Base-by-base conservation (phyloP, 495 filamentous ascomycete species). In the Neurospora tetrasperma region DNA sequence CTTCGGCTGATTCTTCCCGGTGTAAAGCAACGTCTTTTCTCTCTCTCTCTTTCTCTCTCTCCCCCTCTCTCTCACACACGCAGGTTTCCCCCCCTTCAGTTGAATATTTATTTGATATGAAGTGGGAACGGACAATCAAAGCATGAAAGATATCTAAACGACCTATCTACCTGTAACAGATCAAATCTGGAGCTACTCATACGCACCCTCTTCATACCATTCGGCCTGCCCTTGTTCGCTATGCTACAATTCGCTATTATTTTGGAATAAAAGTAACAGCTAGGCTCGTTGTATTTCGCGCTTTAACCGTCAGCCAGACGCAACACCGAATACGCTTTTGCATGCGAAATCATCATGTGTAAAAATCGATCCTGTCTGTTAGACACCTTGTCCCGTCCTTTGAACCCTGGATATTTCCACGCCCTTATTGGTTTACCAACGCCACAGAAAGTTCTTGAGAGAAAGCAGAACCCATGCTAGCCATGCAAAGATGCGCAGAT, bases 401-500 rank as follows among this genome's bases (percentile, higher is more conserved):
- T 66, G 54, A 66, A 35, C 54, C 23, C 54, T 14, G 27, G 54
- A 66, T 66, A 66, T 66, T 66, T 66, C 54, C 54, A 66, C 27
- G 35, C 54, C 54, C 27, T 38, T 66, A 66, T 35, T 66, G 54
- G 54, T 66, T 66, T 66, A 66, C 54, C 54, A 66, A 66, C 54
- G 54, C 54, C 54, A 38, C 27, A 18, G 54, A 66, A 66, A 38
- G 54, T 66, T 66, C 69, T 69, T 42, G 72, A 46, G 44, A 72
- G 38, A 43, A 46, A 46, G 7, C 27, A 48, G 42, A 70, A 41
- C 42, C 46, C 31, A 66, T 69, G 71, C 16, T 23, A 39, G 42
- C 48, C 70, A 71, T 44, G 42, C 44, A 69, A 73, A 73, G 73
- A 73, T 31, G 35, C 41, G 69, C 31, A 35, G 3, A 41, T 23